Evolutionary conservation across 1,284 basidiomycete genomes (phyloP).

Genomic region (Cryptococcus sp.): DNA sequence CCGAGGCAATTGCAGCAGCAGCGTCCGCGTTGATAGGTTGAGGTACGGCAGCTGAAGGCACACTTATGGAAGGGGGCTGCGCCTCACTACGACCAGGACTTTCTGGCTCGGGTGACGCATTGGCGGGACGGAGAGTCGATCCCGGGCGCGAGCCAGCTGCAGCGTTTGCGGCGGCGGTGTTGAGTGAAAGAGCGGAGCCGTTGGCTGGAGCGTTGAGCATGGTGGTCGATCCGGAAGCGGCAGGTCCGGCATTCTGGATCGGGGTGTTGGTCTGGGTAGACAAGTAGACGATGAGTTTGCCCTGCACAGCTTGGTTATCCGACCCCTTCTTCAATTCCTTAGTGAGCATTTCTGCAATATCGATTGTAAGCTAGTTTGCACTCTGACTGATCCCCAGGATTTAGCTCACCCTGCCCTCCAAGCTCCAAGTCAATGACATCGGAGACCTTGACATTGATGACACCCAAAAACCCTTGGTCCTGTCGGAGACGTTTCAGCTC

Average conservation of each 20-base stretch:
- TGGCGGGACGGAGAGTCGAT: conserved; percentile 26
- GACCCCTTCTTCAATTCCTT: conserved; percentile 81
- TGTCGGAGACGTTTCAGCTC: neutral
- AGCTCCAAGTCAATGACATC: conserved; percentile 87
- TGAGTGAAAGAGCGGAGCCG: conserved; percentile 34
- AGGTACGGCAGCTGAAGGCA: conserved; percentile 32
- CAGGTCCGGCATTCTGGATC: conserved; percentile 68
- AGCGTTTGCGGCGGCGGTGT: conserved; percentile 47
- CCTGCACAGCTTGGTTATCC: conserved; percentile 81
- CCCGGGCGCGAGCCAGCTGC: conserved; percentile 31
- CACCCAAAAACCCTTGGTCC: conserved; percentile 88
- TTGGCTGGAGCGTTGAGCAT: conserved; percentile 24
- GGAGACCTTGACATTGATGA: conserved; percentile 86
- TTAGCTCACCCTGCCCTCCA: conserved; percentile 77
- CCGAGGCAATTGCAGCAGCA: conserved; percentile 24
- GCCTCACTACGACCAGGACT: conserved; percentile 13
- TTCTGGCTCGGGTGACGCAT: conserved; percentile 22
- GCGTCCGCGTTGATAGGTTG: conserved; percentile 31
- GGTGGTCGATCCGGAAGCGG: conserved; percentile 19
- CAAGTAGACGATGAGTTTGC: conserved; percentile 78
- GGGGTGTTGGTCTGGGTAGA: conserved; percentile 77
- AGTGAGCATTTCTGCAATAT: conserved; percentile 68
- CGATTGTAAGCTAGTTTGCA: conserved; percentile 5
- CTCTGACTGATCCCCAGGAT: neutral
- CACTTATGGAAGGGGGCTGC: conserved; percentile 19